These are phyloP conservation scores for Kodamaea sp. DNA, from an alignment of 1,139 yeast genomes.

Conservation along the genomic window DNA sequence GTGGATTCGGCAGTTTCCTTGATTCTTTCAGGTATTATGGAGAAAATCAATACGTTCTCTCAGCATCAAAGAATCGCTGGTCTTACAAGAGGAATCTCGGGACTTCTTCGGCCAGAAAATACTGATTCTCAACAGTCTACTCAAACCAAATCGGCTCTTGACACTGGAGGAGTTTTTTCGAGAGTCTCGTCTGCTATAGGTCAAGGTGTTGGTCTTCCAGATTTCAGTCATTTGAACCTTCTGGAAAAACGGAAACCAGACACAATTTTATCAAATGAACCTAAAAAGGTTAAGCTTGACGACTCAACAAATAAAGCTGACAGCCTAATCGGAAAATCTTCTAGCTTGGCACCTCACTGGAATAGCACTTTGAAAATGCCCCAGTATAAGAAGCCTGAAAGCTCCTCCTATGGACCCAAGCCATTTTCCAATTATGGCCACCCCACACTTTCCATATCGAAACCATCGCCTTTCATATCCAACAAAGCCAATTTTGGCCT, in stretches of 20 bases:
- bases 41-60: constrained; percentile 23
- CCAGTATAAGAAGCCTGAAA: constrained; percentile 38
- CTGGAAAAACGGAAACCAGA: constrained; percentile 14
- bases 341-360: constrained; percentile 4
- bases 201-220: constrained; percentile 2
- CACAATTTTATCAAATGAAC: constrained; percentile 7
- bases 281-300: constrained; percentile 11
- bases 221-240: constrained; percentile 6
- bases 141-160: too few relatives aligned
- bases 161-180: constrained; percentile 9
- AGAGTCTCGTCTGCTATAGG: neutral
- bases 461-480: constrained; percentile 37
- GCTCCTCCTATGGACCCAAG: constrained; percentile 4
- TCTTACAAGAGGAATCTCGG: constrained; percentile 31
- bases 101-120: too few relatives aligned
- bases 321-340: neutral
- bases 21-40: constrained; percentile 32
- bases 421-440: constrained; percentile 2
- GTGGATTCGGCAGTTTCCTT: constrained; percentile 26
- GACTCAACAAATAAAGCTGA: neutral
- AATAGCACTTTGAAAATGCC: constrained; percentile 36
- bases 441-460: neutral
- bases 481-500: constrained; percentile 26
- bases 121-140: too few relatives aligned
- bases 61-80: constrained; percentile 33